Base-by-base conservation (phyloP, 495 filamentous ascomycete species). In the Penicillium malachiteum region DNA sequence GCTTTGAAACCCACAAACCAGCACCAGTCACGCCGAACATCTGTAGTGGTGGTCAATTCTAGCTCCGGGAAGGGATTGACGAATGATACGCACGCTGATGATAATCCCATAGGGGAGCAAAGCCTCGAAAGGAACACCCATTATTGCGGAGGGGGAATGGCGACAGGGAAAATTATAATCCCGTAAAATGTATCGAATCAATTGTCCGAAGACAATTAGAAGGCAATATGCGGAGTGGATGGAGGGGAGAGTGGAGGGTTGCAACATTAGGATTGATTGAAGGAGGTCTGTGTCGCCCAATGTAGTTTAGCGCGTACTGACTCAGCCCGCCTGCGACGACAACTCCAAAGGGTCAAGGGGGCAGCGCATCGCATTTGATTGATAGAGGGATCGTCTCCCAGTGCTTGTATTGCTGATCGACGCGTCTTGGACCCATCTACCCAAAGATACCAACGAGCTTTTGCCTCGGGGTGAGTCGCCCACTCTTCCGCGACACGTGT, bases 61-160 rank as follows among this genome's bases (percentile, higher is more conserved):
- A 57, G 64, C 58, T 64, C 55, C 18, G 54, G 49, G 59, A 9
- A 51, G 31, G 48, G 5, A 56, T 52, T 48, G 56, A 50, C 58
- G 57, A 58, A 58, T 55, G 41, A 56, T 54, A 79, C 91, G 72
- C 79, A 97, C 92, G 69, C 73, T 79, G 48, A 92, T 70, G 75
- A 95, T 89, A 81, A 97, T 92, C 62, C 82, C 94, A 78, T 96
- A 97, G 45, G 94, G 94, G 70, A 98, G 74, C 64, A 98, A 77
- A 55, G 92, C 86, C 81, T 98, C 94, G 78, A 97, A 97, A 49
- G 94, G 94, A 59, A 98, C 85, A 71, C 88, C 90, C 94, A 97
- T 97, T 46, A 65, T 81, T 37, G 51, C 39, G 41, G 18, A 37
- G 13, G n/a, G 14, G 18, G 40, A 34, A 34, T 16, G 32, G 44